Conservation (phyloP, 108 stramenopile genomes). For the Skeletonema potamos region DNA sequence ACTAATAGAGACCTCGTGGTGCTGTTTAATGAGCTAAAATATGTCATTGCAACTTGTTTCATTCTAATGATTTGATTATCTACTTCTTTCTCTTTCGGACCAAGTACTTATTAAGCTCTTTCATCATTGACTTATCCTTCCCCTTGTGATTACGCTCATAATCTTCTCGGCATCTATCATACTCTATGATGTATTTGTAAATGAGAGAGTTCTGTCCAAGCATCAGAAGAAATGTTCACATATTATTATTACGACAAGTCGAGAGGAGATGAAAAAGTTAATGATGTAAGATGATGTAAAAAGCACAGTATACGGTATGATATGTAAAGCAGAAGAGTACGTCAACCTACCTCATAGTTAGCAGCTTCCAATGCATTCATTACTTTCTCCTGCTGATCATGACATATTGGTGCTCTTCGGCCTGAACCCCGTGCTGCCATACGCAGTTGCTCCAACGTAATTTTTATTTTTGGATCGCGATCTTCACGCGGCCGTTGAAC, state of each 20-base stretch:
- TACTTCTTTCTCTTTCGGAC: slow-evolving; percentile 37
- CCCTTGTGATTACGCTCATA: slow-evolving; percentile 34
- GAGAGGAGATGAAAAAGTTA: background rate
- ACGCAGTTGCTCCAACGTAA: slow-evolving; percentile 74
- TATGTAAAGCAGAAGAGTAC: background rate
- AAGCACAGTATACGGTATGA: background rate
- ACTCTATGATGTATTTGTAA: slow-evolving; percentile 79
- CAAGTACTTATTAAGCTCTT: slow-evolving; percentile 41
- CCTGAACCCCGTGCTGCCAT: slow-evolving; percentile 65
- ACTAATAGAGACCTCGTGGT: background rate
- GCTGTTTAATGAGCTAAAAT: background rate
- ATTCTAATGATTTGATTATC: background rate
- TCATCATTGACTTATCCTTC: slow-evolving; percentile 27
- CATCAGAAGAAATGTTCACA: background rate
- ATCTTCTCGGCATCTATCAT: slow-evolving; percentile 54
- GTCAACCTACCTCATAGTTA: slow-evolving; percentile 45
- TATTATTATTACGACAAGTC: background rate
- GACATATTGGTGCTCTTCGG: slow-evolving; percentile 49
- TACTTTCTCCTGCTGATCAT: slow-evolving; percentile 69
- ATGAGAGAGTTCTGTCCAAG: slow-evolving; percentile 52
- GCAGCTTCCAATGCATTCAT: slow-evolving; percentile 75
- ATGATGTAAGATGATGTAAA: background rate
- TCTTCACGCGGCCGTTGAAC: slow-evolving; percentile 12
- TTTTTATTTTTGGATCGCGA: slow-evolving; percentile 52
- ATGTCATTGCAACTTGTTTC: background rate